Percentiles rank a stretch among this genome's conserved stretches.
These are phyloP conservation scores for Albophoma yamanashiensis DNA, from an alignment of 2,329 filamentous ascomycete species.

Conservation along the genomic window DNA sequence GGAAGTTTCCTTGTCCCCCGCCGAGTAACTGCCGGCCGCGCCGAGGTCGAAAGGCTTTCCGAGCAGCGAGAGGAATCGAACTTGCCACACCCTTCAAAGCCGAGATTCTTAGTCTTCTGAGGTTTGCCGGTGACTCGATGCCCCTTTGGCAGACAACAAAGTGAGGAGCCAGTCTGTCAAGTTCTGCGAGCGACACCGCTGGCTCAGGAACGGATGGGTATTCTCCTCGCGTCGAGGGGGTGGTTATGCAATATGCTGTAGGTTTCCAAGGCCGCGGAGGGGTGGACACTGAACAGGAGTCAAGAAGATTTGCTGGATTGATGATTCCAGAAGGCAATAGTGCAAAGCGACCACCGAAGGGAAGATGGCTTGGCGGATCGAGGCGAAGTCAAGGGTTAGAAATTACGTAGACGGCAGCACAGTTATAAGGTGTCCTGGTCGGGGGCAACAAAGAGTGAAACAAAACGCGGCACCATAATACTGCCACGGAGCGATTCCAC, in stretches of 20 bases:
- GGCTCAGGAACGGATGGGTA: not conserved
- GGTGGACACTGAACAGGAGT: not conserved
- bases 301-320: not conserved
- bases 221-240: not conserved
- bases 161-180: not conserved
- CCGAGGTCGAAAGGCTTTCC: not conserved
- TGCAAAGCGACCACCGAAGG: not conserved
- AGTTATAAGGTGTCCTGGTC: conserved; percentile 7
- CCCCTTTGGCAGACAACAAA: not conserved
- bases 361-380: not conserved
- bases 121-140: not conserved
- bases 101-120: not conserved
- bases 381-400: not conserved
- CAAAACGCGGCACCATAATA: conserved; percentile 42
- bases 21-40: too few relatives aligned
- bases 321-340: not conserved
- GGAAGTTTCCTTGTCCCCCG: not conserved
- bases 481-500: conserved; percentile 33
- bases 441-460: conserved; percentile 32
- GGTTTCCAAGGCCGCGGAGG: not conserved
- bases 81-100: not conserved
- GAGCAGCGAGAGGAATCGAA: not conserved
- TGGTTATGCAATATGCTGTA: not conserved
- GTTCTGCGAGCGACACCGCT: not conserved
- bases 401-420: not conserved